Base-by-base conservation (phyloP, 805 yeast genomes). In the Yarrowia yakushimensis region DNA sequence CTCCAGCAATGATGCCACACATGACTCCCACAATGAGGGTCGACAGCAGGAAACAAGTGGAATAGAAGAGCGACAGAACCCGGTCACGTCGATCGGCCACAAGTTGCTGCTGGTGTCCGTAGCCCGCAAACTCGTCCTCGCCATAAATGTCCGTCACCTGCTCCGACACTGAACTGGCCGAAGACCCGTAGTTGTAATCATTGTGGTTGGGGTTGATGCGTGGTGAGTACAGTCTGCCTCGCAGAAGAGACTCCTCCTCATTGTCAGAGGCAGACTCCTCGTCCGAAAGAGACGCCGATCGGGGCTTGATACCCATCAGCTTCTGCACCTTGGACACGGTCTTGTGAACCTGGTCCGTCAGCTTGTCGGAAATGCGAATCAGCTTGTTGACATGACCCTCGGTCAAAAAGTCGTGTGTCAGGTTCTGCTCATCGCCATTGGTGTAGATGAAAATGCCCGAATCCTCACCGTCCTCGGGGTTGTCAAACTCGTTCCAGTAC, bases 401-500 rank as follows among this genome's bases (percentile, higher is more conserved):
- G 45, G 69, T 63, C 65, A 68, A 68, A 23, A 72, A 63, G 10
- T 67, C 67, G 28, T 52, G 59, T 22, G 31, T 52, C 7, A 66
- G 70, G 20, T 69, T 72, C 39, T 69, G 70, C n/a, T 64, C 66
- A 11, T 67, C 69, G 12, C 72, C 78, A 39, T 76, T 78, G 25
- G 67, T 67, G 17, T 69, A 70, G 11, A 73, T 68, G 22, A 75
- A 71, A 36, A 78, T 76, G 57, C 75, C 73, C 5, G 76, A 77
- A 7, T 68, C 76, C 31, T 76, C 78, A 25, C 52, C 52, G 45
- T 73, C 81, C 63, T 84, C 88, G 0, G 85, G 83, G 67, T 85
- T 78, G 67, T 85, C 88, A 69, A 85, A 85, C 72, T 85, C 88
- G 68, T 85, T 85, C 88, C 88, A 85, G 70, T 85, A 85, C 48